Conservation (phyloP, 768 basidiomycete genomes). For the Sarcomyxa edulis region DNA sequence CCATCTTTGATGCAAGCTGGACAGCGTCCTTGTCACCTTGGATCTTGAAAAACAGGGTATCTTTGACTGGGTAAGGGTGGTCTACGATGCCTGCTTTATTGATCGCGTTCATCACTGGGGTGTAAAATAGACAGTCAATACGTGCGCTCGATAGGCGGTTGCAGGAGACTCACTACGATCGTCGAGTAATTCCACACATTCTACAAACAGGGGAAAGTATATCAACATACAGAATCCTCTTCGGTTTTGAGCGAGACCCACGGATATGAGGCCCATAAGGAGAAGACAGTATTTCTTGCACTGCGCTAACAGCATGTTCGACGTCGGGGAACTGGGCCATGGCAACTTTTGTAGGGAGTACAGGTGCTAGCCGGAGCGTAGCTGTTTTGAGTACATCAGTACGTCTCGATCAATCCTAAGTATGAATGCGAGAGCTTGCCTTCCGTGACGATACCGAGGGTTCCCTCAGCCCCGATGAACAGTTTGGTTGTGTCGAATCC, state of each 20-base stretch:
- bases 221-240: too few relatives aligned
- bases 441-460: conserved; percentile 88
- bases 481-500: conserved; percentile 84
- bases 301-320: conserved; percentile 70
- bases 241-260: conserved; percentile 37
- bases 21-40: conserved; percentile 68
- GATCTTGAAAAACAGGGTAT: conserved; percentile 89
- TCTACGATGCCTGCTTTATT: conserved; percentile 60
- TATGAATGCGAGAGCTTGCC: conserved; percentile 32
- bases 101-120: conserved; percentile 73
- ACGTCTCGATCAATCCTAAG: conserved; percentile 3
- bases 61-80: conserved; percentile 58
- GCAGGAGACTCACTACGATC: too few relatives aligned
- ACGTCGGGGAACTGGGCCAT: conserved; percentile 86
- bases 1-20: conserved; percentile 48
- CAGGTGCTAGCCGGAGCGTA: conserved; percentile 76
- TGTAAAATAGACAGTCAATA: neutral
- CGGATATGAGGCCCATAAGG: conserved; percentile 70
- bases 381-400: conserved; percentile 51
- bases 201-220: conserved; percentile 25
- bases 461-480: conserved; percentile 78
- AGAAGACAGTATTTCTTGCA: conserved; percentile 72
- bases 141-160: neutral
- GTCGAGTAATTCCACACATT: conserved; percentile 87
- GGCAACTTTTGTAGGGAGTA: conserved; percentile 79